Percentiles rank a stretch among this genome's conserved stretches.
Evolutionary conservation across 225 moss, liverwort and hornwort species (phyloP).

Genomic region (Pleurozium schreberi): DNA sequence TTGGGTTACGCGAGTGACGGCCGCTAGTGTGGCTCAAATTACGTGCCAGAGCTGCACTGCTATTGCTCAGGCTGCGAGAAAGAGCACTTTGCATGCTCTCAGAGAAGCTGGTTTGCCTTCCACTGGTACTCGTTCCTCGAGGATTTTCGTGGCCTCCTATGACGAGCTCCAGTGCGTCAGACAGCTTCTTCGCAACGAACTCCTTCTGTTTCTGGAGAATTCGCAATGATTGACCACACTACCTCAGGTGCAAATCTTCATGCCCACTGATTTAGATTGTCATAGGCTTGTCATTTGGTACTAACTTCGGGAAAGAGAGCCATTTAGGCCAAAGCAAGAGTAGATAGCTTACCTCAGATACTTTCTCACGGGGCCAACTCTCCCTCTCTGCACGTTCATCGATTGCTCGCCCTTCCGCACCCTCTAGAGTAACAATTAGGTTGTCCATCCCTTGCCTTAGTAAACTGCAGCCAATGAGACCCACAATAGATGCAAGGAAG

Average conservation of each 20-base stretch:
- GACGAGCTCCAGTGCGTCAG: slow-evolving; percentile 31
- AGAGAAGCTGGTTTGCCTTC: slow-evolving; percentile 10
- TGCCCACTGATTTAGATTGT: not conserved
- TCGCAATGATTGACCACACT: not conserved
- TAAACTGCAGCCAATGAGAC: slow-evolving; percentile 20
- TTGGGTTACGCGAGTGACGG: slow-evolving; percentile 23
- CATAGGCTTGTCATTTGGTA: not conserved
- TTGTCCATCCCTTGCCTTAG: slow-evolving; percentile 75
- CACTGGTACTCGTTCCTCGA: slow-evolving; percentile 28
- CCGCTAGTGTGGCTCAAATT: not conserved
- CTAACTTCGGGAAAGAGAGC: not conserved
- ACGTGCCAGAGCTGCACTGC: slow-evolving; percentile 8
- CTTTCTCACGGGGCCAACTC: slow-evolving; percentile 28
- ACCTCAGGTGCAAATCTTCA: not conserved
- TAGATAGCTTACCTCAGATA: slow-evolving; percentile 27
- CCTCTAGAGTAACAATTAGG: slow-evolving; percentile 60
- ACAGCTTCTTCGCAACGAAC: slow-evolving; percentile 17
- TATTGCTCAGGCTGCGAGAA: slow-evolving; percentile 16
- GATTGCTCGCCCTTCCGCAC: slow-evolving; percentile 41
- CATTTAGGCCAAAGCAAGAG: not conserved
- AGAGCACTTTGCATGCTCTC: slow-evolving; percentile 22
- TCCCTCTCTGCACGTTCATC: slow-evolving; percentile 55
- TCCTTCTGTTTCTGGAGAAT: slow-evolving; percentile 27
- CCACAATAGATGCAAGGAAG: not conserved
- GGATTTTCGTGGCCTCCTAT: slow-evolving; percentile 12